These are phyloP conservation scores for Basipetospora chlamydospora DNA, from an alignment of 2,329 filamentous ascomycete species.

Conservation along the genomic window DNA sequence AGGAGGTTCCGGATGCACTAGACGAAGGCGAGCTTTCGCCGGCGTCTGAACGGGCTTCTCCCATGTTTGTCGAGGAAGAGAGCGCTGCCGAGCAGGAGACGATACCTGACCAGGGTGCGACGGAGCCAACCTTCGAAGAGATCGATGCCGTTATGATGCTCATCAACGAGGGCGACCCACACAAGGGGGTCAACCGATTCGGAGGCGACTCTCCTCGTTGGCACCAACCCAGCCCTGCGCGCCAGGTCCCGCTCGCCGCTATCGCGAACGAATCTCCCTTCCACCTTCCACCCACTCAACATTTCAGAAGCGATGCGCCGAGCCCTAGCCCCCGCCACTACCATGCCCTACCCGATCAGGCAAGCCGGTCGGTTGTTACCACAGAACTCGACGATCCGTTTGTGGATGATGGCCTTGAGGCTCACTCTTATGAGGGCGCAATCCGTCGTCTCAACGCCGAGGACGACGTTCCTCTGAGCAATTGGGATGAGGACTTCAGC, in stretches of 20 bases:
- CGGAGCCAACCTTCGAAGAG: slow-evolving; percentile 55
- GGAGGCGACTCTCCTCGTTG: slow-evolving; percentile 28
- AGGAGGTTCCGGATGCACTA: not conserved
- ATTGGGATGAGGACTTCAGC: slow-evolving; percentile 82
- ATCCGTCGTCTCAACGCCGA: slow-evolving; percentile 47
- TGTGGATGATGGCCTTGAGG: slow-evolving; percentile 37
- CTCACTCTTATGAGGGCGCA: slow-evolving; percentile 36
- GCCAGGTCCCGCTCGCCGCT: slow-evolving; percentile 16
- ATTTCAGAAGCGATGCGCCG: slow-evolving; percentile 51
- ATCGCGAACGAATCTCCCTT: slow-evolving; percentile 12
- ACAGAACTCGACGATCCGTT: slow-evolving; percentile 50
- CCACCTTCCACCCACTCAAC: slow-evolving; percentile 29
- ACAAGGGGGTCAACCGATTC: slow-evolving; percentile 57
- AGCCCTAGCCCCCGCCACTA: slow-evolving; percentile 50
- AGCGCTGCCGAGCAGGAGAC: not conserved
- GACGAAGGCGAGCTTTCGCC: not conserved
- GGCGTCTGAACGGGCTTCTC: no score
- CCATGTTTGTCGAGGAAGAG: not conserved
- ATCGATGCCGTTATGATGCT: slow-evolving; percentile 89
- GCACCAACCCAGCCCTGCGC: slow-evolving; percentile 27
- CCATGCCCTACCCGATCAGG: slow-evolving; percentile 29
- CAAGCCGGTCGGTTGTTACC: slow-evolving; percentile 28
- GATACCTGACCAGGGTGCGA: not conserved
- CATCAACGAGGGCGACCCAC: slow-evolving; percentile 58
- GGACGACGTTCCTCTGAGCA: slow-evolving; percentile 54